Evolutionary conservation across 1,139 yeast genomes (phyloP).

Genomic region (Debaryomycetaceae sp.): DNA sequence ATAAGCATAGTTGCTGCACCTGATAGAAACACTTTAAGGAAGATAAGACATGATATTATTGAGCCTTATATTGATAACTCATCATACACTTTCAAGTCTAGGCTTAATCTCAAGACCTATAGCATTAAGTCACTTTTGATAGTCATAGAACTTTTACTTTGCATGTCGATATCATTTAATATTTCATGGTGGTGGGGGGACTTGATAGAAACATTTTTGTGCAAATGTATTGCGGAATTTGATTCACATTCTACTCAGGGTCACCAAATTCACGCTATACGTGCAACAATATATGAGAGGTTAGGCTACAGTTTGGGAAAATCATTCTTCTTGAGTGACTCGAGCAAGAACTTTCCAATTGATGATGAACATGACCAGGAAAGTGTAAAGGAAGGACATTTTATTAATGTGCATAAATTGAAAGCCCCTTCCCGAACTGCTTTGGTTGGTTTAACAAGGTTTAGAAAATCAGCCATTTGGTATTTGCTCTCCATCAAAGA

Average conservation of each 20-base stretch:
- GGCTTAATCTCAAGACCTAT: constrained; percentile 61
- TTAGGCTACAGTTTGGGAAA: constrained; percentile 38
- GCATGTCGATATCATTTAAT: constrained; percentile 36
- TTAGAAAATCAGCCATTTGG: constrained; percentile 79
- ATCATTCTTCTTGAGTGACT: constrained; percentile 19
- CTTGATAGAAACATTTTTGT: constrained; percentile 42
- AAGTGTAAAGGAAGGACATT: constrained; percentile 26
- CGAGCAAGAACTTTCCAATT: constrained; percentile 10
- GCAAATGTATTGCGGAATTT: constrained; percentile 38
- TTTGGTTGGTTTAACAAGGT: constrained; percentile 52
- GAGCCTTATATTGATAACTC: constrained; percentile 69
- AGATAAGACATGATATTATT: constrained; percentile 57
- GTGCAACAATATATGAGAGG: constrained; percentile 41
- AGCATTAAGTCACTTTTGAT: constrained; percentile 46
- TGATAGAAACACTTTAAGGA: constrained; percentile 53
- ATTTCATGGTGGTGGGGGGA: constrained; percentile 50
- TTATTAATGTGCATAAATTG: constrained; percentile 38
- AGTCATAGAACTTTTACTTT: constrained; percentile 52
- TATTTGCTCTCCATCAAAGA: constrained; percentile 70
- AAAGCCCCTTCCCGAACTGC: constrained; percentile 30
- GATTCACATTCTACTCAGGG: constrained; percentile 34
- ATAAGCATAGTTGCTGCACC: constrained; percentile 17
- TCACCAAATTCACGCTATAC: constrained; percentile 33
- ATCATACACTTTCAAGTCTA: constrained; percentile 47
- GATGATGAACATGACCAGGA: constrained; percentile 3